A percentile compares a stretch with the other conserved stretches of the same genome.
Conservation (phyloP, 306 rosid genomes). For the Malus fusca region DNA sequence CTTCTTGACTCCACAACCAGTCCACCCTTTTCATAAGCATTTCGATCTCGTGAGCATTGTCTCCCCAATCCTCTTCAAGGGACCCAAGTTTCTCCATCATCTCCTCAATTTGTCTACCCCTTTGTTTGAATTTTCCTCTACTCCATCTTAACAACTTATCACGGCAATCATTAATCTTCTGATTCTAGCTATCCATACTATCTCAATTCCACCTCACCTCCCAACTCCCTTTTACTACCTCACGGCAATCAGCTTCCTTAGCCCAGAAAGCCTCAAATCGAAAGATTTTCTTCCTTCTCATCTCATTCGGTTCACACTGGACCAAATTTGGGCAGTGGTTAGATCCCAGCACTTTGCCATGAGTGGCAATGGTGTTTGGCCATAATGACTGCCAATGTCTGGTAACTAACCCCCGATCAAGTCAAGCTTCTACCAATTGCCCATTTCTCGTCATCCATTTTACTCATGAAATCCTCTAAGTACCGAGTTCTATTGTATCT, state of each 20-base stretch:
- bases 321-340: neutral
- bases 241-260: neutral
- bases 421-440: neutral
- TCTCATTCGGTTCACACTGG: neutral
- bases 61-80: no score
- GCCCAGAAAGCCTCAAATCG: neutral
- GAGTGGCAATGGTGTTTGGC: neutral
- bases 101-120: no score
- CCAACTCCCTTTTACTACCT: no score
- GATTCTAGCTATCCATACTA: no score
- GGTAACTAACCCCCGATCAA: neutral
- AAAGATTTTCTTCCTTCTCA: no score
- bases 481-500: neutral
- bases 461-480: neutral
- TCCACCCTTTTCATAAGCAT: no score
- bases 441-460: no score
- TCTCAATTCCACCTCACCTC: no score
- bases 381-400: neutral
- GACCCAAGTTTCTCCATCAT: no score
- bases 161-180: rapidly evolving
- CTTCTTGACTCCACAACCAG: neutral
- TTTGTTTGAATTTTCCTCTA: no score
- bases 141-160: no score
- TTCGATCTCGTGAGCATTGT: no score
- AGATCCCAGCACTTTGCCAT: neutral